phyloP scores from a whole-genome alignment of 345 rosid genomes.

The Camelina sativa region DNA sequence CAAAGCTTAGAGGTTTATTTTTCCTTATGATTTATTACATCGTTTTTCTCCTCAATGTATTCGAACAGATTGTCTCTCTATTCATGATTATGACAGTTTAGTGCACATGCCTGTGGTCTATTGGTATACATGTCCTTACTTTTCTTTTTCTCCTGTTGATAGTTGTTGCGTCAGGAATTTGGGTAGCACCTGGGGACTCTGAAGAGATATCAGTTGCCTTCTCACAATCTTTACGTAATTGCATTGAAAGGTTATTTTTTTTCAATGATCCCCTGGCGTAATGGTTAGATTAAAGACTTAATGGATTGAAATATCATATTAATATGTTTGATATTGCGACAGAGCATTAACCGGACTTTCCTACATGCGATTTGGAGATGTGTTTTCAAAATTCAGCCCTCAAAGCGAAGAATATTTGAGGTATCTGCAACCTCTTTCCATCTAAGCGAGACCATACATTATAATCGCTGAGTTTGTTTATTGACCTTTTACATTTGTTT shows the following conservation, averaged over 20 bases:
- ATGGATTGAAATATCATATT: slow-evolving; percentile 21
- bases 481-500: slow-evolving; percentile 16
- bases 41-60: not conserved
- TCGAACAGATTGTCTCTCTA: not conserved
- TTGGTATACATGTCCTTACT: slow-evolving; percentile 19
- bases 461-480: slow-evolving; percentile 9
- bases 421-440: slow-evolving; percentile 44
- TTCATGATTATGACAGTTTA: slow-evolving; percentile 6
- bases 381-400: slow-evolving; percentile 79
- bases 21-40: not conserved
- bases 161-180: slow-evolving; percentile 94
- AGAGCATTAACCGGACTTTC: slow-evolving; percentile 76
- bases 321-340: slow-evolving; percentile 41
- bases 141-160: slow-evolving; percentile 41
- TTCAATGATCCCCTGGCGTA: slow-evolving; percentile 15
- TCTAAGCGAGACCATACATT: not conserved
- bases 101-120: slow-evolving; percentile 16
- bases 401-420: slow-evolving; percentile 79
- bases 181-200: slow-evolving; percentile 98
- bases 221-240: slow-evolving; percentile 85
- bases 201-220: slow-evolving; percentile 97
- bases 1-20: slow-evolving; percentile 77
- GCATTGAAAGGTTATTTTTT: slow-evolving; percentile 78
- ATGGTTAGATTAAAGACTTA: slow-evolving; percentile 21
- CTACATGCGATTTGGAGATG: slow-evolving; percentile 96